Evolutionary conservation across 140 eudicot genomes (phyloP), one percentile per base, ranked within the genome.

Genomic region (Anethum foeniculum): DNA sequence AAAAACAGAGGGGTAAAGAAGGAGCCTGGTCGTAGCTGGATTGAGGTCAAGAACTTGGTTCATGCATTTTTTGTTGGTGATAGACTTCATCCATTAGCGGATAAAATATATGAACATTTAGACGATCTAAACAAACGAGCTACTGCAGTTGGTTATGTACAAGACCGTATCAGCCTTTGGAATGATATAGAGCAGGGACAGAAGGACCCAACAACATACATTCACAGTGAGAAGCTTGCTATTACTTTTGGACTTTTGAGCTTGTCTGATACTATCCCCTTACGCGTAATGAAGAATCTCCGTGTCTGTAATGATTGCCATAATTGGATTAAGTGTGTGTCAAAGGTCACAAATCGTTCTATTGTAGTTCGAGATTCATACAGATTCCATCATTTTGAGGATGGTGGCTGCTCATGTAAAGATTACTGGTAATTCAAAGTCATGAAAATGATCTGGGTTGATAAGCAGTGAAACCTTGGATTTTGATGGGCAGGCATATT

Each of bases 11-110:
- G 97, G 4, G 98, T 96, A 28, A 91, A 86, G 86, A 96, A 96
- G 80, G 96, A 93, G 81, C 97, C 99, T 5, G 99, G 99, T 49
- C 93, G 89, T 62, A 95, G 99, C 81, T 95, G 99, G 99, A 85
- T 95, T 25, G 99, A 90, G 86, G 91, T 95, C 54, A 89, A 92
- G 80, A 92, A 92, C 83, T 84, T 88, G 0, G 81, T 95, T 82
- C 97, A 95, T 85, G 93, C 97, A 23, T 95, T 95, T 71, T 95
- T 86, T 87, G 97, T 89, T 82, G 99, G 99, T 65, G 99, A 95
- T 84, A 86, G 86, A 32, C 90, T 95, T 27, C 99, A 95, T 73
- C 99, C 99, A 27, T 82, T 83, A 75, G 89, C 93, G 0, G 84
- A 85, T 77, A 85, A 90, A 81, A 95, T 95, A 14, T 90, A 95